Evolutionary conservation across 2,329 filamentous ascomycete species (phyloP).

Genomic region (Trichocomaceae sp.): DNA sequence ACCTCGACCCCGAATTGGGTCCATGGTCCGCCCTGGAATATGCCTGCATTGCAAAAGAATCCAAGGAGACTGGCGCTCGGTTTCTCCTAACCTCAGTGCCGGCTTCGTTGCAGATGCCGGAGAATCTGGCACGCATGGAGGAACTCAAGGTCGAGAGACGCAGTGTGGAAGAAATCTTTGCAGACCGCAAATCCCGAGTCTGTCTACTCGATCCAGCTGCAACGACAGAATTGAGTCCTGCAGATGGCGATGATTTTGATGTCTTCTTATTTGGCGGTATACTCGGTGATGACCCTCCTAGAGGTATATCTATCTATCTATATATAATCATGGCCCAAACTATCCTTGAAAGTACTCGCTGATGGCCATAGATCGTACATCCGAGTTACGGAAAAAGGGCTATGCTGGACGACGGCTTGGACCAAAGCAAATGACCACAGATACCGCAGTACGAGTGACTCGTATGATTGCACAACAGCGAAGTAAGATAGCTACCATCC

Average conservation of each 20-base stretch:
- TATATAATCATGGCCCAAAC: neutral
- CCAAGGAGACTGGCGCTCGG: conserved; percentile 55
- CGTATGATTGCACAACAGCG: conserved; percentile 79
- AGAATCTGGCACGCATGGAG: conserved; percentile 54
- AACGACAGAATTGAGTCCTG: conserved; percentile 69
- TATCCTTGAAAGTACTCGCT: neutral
- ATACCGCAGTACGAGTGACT: conserved; percentile 91
- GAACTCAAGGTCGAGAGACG: conserved; percentile 65
- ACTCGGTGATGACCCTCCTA: conserved; percentile 89
- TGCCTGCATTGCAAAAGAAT: conserved; percentile 76
- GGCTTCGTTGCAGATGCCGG: conserved; percentile 53
- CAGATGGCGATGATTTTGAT: conserved; percentile 76
- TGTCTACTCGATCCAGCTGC: conserved; percentile 88
- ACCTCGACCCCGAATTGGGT: conserved; percentile 90
- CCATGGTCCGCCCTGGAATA: conserved; percentile 95
- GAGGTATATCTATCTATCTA: conserved; percentile 55
- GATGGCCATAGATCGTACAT: conserved; percentile 67
- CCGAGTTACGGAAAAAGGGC: conserved; percentile 89
- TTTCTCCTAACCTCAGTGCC: conserved; percentile 83
- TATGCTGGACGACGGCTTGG: conserved; percentile 82
- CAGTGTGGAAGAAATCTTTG: conserved; percentile 78
- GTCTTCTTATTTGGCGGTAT: conserved; percentile 95
- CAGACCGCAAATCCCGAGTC: conserved; percentile 63
- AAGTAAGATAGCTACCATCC: conserved; percentile 49
- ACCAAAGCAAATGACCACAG: conserved; percentile 95